These are phyloP conservation scores for Gorgonomyces haynaldii DNA, from an alignment of 192 early-diverging fungal species.

Conservation along the genomic window DNA sequence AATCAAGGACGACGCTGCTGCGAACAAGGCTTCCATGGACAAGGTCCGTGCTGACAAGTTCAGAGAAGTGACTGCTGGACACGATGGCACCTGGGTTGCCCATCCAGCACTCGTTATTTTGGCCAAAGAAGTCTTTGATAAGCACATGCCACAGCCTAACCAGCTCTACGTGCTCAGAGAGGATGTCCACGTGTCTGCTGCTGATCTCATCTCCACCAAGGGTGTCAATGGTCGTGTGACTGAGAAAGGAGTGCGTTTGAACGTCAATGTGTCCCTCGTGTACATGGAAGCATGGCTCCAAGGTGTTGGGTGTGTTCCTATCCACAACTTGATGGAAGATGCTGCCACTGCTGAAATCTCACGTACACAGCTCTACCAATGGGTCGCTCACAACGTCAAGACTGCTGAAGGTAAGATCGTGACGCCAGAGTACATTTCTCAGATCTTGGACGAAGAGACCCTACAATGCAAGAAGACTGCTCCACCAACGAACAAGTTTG, in stretches of 20 bases:
- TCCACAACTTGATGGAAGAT: conserved; percentile 98
- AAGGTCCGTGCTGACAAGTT: conserved; percentile 94
- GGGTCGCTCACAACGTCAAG: conserved; percentile 76
- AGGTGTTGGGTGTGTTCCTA: conserved; percentile 91
- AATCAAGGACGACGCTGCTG: conserved; percentile 83
- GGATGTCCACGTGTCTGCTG: conserved; percentile 72
- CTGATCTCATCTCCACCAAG: conserved; percentile 64
- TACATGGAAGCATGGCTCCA: conserved; percentile 97
- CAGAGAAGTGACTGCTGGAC: conserved; percentile 89
- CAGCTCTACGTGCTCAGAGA: conserved; percentile 87
- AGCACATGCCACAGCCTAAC: conserved; percentile 93
- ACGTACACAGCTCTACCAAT: conserved; percentile 94
- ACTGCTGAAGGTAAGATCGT: conserved; percentile 72
- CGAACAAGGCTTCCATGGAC: conserved; percentile 81
- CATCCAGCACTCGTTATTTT: conserved; percentile 91
- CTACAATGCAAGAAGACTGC: conserved; percentile 40
- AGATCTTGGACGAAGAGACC: conserved; percentile 83
- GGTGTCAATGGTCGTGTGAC: conserved; percentile 52
- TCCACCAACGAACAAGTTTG: conserved; percentile 52
- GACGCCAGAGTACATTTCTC: conserved; percentile 63
- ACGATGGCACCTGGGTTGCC: conserved; percentile 89
- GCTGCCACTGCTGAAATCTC: conserved; percentile 97
- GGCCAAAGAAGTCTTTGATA: conserved; percentile 80
- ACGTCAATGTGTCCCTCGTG: conserved; percentile 80
- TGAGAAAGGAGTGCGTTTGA: conserved; percentile 81